Conservation (phyloP, 108 stramenopile genomes). For the Nannochloropsis granulata region DNA sequence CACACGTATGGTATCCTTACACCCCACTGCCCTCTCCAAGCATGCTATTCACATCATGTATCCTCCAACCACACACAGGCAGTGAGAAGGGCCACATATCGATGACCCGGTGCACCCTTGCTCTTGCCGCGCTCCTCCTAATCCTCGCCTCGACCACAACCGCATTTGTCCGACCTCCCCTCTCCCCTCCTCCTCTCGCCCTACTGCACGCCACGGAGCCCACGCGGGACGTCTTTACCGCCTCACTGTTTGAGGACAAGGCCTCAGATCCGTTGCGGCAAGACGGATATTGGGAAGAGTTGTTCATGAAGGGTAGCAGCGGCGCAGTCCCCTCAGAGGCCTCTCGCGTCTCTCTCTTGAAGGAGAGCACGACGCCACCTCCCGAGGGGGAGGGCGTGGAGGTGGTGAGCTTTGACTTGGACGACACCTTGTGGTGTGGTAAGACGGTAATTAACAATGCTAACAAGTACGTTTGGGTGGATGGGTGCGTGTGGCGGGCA, state of each 20-base stretch:
- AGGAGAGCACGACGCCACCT: not conserved
- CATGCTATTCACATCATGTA: too few relatives aligned
- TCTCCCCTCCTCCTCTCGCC: not conserved
- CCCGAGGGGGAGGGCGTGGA: not conserved
- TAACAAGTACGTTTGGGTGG: not conserved
- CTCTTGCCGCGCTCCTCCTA: not conserved
- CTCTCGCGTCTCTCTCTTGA: too few relatives aligned
- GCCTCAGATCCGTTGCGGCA: not conserved
- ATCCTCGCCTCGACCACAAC: not conserved
- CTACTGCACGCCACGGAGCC: not conserved
- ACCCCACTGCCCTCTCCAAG: too few relatives aligned
- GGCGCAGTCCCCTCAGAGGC: not conserved
- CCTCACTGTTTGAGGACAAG: not conserved
- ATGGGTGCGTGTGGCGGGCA: not conserved
- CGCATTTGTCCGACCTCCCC: not conserved
- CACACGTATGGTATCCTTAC: too few relatives aligned
- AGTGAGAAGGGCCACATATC: not conserved
- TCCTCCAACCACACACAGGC: too few relatives aligned
- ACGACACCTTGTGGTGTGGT: not conserved
- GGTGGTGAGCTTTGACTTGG: not conserved
- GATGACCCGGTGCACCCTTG: not conserved
- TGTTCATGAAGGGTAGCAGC: not conserved
- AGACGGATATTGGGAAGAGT: not conserved
- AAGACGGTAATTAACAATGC: not conserved
- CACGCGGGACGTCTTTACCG: not conserved